phyloP scores from a whole-genome alignment of 2,329 filamentous ascomycete species.

The Exserohilum rostratum region DNA sequence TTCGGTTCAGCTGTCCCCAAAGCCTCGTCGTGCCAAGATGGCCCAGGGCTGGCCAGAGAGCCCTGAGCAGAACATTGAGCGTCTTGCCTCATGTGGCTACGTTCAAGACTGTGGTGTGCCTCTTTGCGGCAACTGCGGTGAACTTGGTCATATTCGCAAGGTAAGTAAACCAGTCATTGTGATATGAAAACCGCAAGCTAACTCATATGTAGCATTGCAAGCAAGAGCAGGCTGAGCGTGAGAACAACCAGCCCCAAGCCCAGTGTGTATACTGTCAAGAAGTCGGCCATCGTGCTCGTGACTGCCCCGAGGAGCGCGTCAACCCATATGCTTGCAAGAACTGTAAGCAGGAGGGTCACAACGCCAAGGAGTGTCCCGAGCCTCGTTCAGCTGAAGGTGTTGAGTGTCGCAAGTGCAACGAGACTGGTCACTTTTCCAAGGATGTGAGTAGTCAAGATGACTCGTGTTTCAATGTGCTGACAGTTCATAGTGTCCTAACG shows the following conservation, averaged over 20 bases:
- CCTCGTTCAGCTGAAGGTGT: constrained; percentile 60
- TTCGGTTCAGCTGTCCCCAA: constrained; percentile 65
- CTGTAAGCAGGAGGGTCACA: constrained; percentile 60
- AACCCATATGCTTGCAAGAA: constrained; percentile 73
- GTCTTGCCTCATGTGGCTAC: constrained; percentile 70
- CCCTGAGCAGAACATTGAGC: constrained; percentile 65
- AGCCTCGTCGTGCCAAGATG: constrained; percentile 60
- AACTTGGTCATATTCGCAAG: constrained; percentile 66
- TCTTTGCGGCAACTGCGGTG: constrained; percentile 68
- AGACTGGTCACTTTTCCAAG: constrained; percentile 53
- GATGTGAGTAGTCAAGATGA: constrained; percentile 28
- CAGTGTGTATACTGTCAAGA: constrained; percentile 70
- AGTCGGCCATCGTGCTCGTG: constrained; percentile 69
- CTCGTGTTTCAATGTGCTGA: constrained; percentile 17
- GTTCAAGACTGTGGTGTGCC: constrained; percentile 64
- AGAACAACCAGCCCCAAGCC: constrained; percentile 53
- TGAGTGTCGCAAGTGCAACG: constrained; percentile 69
- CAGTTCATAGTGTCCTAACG: constrained; percentile 37
- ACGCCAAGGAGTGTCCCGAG: constrained; percentile 50
- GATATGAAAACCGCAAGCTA: background rate
- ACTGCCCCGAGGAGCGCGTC: constrained; percentile 63
- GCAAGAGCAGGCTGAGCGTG: constrained; percentile 60
- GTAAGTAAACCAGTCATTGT: constrained; percentile 3
- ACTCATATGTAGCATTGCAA: constrained; percentile 57
- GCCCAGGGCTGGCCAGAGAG: constrained; percentile 65